Base-by-base conservation (phyloP, 2,329 filamentous ascomycete species). In the Hymenoscyphus fraxineus region DNA sequence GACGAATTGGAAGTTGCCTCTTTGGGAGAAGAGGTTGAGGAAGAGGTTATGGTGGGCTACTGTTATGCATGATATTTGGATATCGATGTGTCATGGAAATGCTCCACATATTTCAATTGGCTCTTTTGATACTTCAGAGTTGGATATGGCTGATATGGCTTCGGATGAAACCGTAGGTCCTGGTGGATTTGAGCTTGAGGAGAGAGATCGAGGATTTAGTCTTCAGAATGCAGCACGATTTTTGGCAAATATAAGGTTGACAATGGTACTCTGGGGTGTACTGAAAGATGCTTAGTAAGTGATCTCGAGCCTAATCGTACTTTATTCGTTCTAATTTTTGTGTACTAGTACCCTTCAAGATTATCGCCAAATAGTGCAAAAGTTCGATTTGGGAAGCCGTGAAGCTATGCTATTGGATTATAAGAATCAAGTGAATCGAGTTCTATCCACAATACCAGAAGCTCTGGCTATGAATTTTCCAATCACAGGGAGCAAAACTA, bases 1-100 rank as follows among this genome's bases (percentile, higher is more conserved):
- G 0, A 69, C 71, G 2, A 64, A 71, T 7, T 82, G 80, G 80
- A 77, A 76, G 47, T 74, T 82, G 44, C 74, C 77, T 0, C 60
- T 68, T 0, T 79, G 78, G 73, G 80, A 82, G 68, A 80, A 80
- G 72, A 75, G 71, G 32, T 54, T 69, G 6, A 54, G 67, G 22
- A 69, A 62, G 56, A 67, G 59, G n/a, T 68, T 82, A 3, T 82
- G 80, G 80, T 82, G 80, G 80, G 78, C 77, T 0, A 75, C 76
- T 0, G 80, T 77, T 56, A 67, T 76, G 3, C 74, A 76, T 0
- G 80, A 82, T 62, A 76, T 76, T 35, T 82, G 80, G 80, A 78
- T 80, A 1, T 75, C 79, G 1, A 74, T 81, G 35, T 78, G 77
- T 44, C 80, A 82, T 64, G 80, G 80, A 0, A 81, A 81, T 58